Base-by-base conservation (phyloP, 768 basidiomycete genomes). In the Holtermanniella nyarrowii region DNA sequence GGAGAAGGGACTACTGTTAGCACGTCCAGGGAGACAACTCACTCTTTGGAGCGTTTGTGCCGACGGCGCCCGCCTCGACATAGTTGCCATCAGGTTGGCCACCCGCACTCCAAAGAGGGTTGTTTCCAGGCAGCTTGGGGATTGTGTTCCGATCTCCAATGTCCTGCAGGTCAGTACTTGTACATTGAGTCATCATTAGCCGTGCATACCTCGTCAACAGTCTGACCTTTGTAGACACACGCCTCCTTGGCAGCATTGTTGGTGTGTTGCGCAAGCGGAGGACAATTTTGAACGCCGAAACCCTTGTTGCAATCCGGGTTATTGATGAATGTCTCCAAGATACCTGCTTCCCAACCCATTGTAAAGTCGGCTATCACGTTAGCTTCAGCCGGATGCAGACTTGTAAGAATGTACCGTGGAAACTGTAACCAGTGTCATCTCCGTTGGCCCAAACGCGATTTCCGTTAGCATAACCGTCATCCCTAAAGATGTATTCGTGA, bases 51-150 rank as follows among this genome's bases (percentile, higher is more conserved):
- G 10, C 16, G 31, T 37, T 37, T 7, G 7, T 16, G 7, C 16
- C 31, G 7, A 16, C 10, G 10, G 7, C 10, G 16, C 31, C 31
- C 10, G 16, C 31, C 16, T 37, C 31, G 31, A 37, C 31, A 37
- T 37, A 37, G 31, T 37, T 16, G 31, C 16, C 31, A 7, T 7
- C 31, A 7, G 31, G 31, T 16, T 7, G 10, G 10, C 16, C 10
- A 22, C 44, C 45, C 26, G 37, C 20, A 22, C 51, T 49, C 48
- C 46, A 65, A 3, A 60, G 22, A 3, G 63, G 60, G 45, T 65
- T 65, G 46, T 65, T 58, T 11, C 63, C 63, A 2, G 63, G 63
- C 18, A 65, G 46, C 20, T 54, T 55, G 40, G 55, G 44, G 21
- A 64, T 39, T 1, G 54, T 45, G 10, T 25, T 44, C 16, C 48